phyloP scores from a whole-genome alignment of 768 basidiomycete species.

The Gelatoporia subvermispora region DNA sequence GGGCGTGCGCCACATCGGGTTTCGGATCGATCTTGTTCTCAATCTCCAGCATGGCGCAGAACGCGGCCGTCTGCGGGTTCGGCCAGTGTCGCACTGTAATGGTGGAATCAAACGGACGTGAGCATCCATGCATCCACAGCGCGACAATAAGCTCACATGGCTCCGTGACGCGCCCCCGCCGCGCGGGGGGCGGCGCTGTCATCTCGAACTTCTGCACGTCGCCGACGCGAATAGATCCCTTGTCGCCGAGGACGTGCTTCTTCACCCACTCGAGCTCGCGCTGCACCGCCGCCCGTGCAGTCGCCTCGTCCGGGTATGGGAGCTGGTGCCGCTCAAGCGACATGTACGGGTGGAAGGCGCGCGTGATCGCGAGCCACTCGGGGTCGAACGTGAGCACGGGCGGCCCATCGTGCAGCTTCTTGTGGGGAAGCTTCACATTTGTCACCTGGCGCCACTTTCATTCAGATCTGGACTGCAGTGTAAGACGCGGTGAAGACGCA shows the following conservation, averaged over 20 bases:
- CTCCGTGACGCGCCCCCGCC: slow-evolving; percentile 26
- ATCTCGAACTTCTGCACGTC: slow-evolving; percentile 62
- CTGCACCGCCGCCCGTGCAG: slow-evolving; percentile 47
- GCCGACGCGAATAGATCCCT: slow-evolving; percentile 10
- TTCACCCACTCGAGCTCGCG: slow-evolving; percentile 66
- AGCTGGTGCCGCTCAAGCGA: slow-evolving; percentile 46
- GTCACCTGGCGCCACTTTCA: no score
- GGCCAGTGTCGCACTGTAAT: slow-evolving; percentile 66
- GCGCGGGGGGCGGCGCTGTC: slow-evolving; percentile 60
- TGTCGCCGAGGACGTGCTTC: slow-evolving; percentile 41
- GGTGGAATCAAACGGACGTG: not conserved
- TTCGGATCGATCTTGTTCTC: slow-evolving; percentile 53
- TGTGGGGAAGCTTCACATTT: no score
- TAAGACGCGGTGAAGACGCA: slow-evolving; percentile 23
- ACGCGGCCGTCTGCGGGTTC: slow-evolving; percentile 87
- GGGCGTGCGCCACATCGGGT: no score
- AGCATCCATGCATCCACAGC: not conserved
- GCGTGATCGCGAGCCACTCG: slow-evolving; percentile 91
- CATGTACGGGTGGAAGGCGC: slow-evolving; percentile 79
- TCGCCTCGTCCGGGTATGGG: slow-evolving; percentile 54
- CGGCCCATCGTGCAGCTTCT: not conserved
- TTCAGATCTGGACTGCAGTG: not conserved
- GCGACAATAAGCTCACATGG: slow-evolving; percentile 29
- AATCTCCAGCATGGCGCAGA: slow-evolving; percentile 75
- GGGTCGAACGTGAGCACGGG: slow-evolving; percentile 68